Base-by-base conservation (phyloP, 306 rosid species). In the Cicer chorassanicum region DNA sequence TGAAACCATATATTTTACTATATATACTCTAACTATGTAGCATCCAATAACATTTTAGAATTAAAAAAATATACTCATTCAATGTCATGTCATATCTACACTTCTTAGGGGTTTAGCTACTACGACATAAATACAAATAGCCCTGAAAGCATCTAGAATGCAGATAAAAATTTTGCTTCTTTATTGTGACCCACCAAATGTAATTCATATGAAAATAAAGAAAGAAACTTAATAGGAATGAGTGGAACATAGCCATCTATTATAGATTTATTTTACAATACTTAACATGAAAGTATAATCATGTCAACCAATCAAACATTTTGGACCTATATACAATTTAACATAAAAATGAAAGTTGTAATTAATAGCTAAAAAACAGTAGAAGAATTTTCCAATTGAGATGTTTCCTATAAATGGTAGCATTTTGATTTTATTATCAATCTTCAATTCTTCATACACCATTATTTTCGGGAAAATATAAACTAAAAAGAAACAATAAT, bases 221-320 rank as follows among this genome's bases (percentile, higher is more conserved):
- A 53, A 24, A 54, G 10, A 4, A 39, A 13, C 48, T 9, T 48
- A 48, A 16, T 38, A 62, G 48, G 51, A 62, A 64, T 4, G 49
- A 70, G 5, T 14, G 13, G 24, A 57, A 64, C 6, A 14, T 63
- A 38, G 54, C 41, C 16, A 63, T 50, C 40, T 18, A 19, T 18
- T 18, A 14, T 21, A 5, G 1, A 18, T 66, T 50, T 11, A 49
- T 49, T 56, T 56, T 49, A 36, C 29, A 16, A 53, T 53, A 19
- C 41, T 18, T 42, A 54, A 42, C 42, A 0, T 10, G 44, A 49
- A 43, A 21, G 6, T 6, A 3, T 36, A 74, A 24, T 36, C 63
- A 49, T 29, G 19, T 75, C 46, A 43, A 15, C 48, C 53, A 72
- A 43, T 53, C 9, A 16, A 74, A 74, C 19, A 34, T 74, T 61